A percentile compares a stretch with the other conserved stretches of the same genome.
Evolutionary conservation across 176 grass and related monocot species (phyloP).

Genomic region (Cocos nucifera): DNA sequence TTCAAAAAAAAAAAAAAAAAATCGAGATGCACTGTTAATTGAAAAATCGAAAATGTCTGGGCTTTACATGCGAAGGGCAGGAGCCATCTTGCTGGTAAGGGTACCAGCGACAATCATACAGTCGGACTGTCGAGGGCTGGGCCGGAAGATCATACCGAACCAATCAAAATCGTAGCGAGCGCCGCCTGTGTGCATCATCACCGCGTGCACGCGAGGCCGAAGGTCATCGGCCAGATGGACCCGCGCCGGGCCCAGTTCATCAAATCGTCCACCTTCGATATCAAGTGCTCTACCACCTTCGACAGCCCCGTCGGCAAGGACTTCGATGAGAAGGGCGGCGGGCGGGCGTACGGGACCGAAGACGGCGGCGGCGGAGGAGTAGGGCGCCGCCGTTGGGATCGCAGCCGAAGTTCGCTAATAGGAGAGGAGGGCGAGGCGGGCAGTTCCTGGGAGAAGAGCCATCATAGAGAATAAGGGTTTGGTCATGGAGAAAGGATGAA

Average conservation of each 20-base stretch:
- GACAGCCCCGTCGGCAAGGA: conserved; percentile 30
- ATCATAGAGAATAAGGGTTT: conserved; percentile 6
- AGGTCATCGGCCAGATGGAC: conserved; percentile 92
- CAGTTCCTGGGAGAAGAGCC: conserved; percentile 80
- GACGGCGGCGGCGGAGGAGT: conserved; percentile 35
- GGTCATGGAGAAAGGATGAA: too few species aligned
- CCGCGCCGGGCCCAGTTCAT: conserved; percentile 83
- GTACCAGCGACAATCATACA: conserved; percentile 97
- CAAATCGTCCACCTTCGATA: conserved; percentile 94
- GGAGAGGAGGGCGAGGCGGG: conserved; percentile 60
- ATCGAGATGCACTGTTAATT: too few species aligned
- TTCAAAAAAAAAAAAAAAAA: too few species aligned
- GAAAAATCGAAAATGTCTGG: too few species aligned
- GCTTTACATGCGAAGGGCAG: too few species aligned
- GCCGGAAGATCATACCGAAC: conserved; percentile 92
- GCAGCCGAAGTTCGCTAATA: conserved; percentile 16
- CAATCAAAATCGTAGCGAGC: conserved; percentile 94
- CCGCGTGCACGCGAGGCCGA: conserved; percentile 85
- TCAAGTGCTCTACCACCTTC: conserved; percentile 72
- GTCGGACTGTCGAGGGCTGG: conserved; percentile 84
- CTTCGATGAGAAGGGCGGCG: conserved; percentile 22
- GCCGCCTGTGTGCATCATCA: conserved; percentile 94
- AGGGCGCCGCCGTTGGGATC: conserved; percentile 12
- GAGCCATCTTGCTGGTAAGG: conserved; percentile 84
- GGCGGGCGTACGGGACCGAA: conserved; percentile 24